Evolutionary conservation across 768 basidiomycete species (phyloP), one percentile per base, ranked within the genome.

Genomic region (Neoboletus subvelutipes): DNA sequence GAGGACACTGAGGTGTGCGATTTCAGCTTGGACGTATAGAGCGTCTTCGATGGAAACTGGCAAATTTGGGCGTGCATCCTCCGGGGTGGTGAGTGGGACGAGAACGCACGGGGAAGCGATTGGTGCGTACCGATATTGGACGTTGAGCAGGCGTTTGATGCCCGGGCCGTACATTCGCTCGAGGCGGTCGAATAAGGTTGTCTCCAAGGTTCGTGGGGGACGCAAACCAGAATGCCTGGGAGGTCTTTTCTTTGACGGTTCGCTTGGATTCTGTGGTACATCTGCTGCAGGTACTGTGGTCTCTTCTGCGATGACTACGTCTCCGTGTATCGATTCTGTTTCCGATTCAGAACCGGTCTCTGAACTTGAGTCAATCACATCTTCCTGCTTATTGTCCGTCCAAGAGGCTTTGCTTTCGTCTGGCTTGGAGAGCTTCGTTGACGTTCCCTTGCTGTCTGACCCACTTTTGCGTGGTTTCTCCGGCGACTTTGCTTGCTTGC

Each of bases 61-160:
- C 92, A 93, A 45, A 98, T 98, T 41, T 83, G 80, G 2, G 80
- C 76, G 68, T 97, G 90, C 94, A 98, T 97, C 22, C 93, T 94
- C 55, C 10, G 17, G 28, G 48, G 20, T 5, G 7, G 34, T 55
- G 45, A 54, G 42, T 47, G 8, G n/a, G 42, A 40, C 42, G 20
- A 20, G 28, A 9, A 29, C 5, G 8, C n/a, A 37, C 12, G 26
- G 18, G 24, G 3, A 45, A 45, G 36, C 0, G n/a, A 28, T 55
- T 48, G 20, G 37, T 2, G 67, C 80, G 24, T 40, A 88, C 89
- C 88, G 83, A 70, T 99, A 99, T 73, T 98, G 97, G 4, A 94
- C 78, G 22, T 86, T 83, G 37, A 99, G 81, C 85, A 98, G 86
- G 18, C 87, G 80, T 67, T 97, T 96, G 70, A 97, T 86, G 4